phyloP scores from a whole-genome alignment of 306 rosid species.

The Vicia faba region DNA sequence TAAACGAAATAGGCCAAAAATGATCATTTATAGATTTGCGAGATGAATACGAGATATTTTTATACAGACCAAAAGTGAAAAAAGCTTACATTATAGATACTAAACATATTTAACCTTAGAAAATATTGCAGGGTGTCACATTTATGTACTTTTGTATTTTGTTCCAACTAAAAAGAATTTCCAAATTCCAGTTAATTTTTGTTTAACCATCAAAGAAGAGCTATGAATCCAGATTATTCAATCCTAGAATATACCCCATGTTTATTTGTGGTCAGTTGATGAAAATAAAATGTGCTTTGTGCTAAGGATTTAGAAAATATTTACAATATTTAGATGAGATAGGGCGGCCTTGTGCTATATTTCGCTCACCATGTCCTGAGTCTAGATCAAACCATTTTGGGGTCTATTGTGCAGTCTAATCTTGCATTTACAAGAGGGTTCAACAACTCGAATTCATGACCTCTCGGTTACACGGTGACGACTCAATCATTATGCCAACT shows the following conservation, averaged over 20 bases:
- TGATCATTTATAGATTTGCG: too few relatives aligned
- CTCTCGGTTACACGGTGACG: not conserved
- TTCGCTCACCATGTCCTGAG: not conserved
- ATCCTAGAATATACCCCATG: conserved; percentile 3
- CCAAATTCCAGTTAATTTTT: too few relatives aligned
- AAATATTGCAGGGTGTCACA: too few relatives aligned
- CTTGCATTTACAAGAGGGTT: conserved; percentile 5
- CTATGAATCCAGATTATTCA: not conserved
- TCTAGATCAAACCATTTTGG: not conserved
- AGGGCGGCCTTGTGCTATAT: not conserved
- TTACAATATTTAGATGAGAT: not conserved
- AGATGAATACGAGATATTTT: too few relatives aligned
- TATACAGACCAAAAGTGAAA: not conserved
- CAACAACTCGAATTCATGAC: not conserved
- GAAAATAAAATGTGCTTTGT: conserved; percentile 7
- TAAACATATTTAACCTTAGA: not conserved
- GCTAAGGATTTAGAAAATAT: conserved; percentile 20
- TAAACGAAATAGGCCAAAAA: too few relatives aligned
- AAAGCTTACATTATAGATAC: not conserved
- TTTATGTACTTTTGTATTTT: too few relatives aligned
- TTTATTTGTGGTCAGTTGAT: conserved; percentile 14
- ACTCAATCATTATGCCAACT: not conserved
- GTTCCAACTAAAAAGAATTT: too few relatives aligned
- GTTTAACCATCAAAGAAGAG: not conserved
- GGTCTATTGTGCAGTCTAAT: conserved; percentile 1